Base-by-base conservation (phyloP, 257 asterid species). In the Henckelia pumila region DNA sequence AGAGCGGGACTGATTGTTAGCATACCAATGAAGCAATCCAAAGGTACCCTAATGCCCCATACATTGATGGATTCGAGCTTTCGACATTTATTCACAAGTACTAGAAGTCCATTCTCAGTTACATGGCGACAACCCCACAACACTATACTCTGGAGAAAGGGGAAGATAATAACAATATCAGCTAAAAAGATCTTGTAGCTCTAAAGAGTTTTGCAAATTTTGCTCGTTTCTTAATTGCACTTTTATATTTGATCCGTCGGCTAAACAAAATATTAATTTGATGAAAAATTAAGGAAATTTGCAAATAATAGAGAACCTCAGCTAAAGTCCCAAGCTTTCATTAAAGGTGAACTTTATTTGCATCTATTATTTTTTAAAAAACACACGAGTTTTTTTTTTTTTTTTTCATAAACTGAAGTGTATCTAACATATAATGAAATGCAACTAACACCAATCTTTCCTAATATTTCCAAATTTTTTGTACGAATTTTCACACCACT, bases 111-210 rank as follows among this genome's bases (percentile, higher is more conserved):
- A 6, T 82, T 72, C 77, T 82, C 95, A 5, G 94, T 86, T 23
- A 90, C 95, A 77, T 84, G 96, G 3, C 95, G 85, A 76, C 99
- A 93, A 49, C 96, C 94, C 97, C 99, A 93, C 67, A 93, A 72
- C 37, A 83, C 85, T 47, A 88, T 77, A n/a, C 77, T 81, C 99
- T 93, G 92, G 59, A 77, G 49, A 32, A 61, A 30, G 25, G 16
- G 66, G 59, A 59, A 37, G 3, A 14, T 2, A 1, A 49, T 7
- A 35, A 23, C 0, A 24, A 55, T 60, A 21, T 20, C 28, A 37
- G 29, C 59, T 25, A 19, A 61, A 33, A 24, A 13, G 52, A 44
- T 44, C 52, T 4, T 4, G 19, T 14, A 44, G 19, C 19, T 44
- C 2, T 14, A 4, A 3, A 44, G 1, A 14, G 19, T 44, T 44